Percentiles rank a stretch among this genome's conserved stretches.
Evolutionary conservation across 768 basidiomycete species (phyloP).

Genomic region (Strobilomyces confusus): DNA sequence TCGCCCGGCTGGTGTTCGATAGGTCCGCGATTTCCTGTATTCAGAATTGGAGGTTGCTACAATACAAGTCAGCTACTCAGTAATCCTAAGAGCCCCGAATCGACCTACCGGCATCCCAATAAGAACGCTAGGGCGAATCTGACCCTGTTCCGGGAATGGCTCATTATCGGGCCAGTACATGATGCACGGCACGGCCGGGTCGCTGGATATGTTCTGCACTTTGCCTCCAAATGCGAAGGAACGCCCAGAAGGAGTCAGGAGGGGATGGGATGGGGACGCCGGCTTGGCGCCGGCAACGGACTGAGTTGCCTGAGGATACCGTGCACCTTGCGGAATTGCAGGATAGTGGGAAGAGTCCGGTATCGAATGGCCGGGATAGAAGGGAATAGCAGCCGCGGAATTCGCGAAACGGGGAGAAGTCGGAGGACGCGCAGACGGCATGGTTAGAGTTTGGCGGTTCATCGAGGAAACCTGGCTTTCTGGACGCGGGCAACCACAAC

Average conservation of each 20-base stretch:
- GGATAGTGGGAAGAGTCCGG: slow-evolving; percentile 32
- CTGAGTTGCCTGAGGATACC: slow-evolving; percentile 28
- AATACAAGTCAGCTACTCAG: background rate
- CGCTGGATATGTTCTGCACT: slow-evolving; percentile 73
- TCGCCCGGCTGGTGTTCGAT: slow-evolving; percentile 83
- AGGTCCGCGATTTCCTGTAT: slow-evolving; percentile 84
- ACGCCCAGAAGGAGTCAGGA: slow-evolving; percentile 81
- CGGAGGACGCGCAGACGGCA: slow-evolving; percentile 21
- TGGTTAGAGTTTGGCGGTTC: slow-evolving; percentile 28
- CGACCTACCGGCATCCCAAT: slow-evolving; percentile 50
- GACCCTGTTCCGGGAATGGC: slow-evolving; percentile 73
- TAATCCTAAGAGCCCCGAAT: background rate
- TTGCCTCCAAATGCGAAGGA: slow-evolving; percentile 73
- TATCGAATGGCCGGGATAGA: slow-evolving; percentile 19
- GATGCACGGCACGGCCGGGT: slow-evolving; percentile 70
- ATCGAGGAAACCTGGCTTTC: slow-evolving; percentile 30
- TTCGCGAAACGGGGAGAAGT: slow-evolving; percentile 26
- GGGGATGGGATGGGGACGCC: slow-evolving; percentile 51
- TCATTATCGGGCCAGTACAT: slow-evolving; percentile 94
- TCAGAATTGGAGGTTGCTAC: slow-evolving; percentile 81
- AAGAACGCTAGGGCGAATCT: slow-evolving; percentile 61
- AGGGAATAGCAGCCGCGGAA: slow-evolving; percentile 12
- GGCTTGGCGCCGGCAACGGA: slow-evolving; percentile 29
- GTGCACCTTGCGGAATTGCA: slow-evolving; percentile 13
- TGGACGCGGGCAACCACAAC: slow-evolving; percentile 63